Evolutionary conservation across 2,329 filamentous ascomycete genomes (phyloP), one percentile per base, ranked within the genome.

Genomic region (Fusarium sp.): DNA sequence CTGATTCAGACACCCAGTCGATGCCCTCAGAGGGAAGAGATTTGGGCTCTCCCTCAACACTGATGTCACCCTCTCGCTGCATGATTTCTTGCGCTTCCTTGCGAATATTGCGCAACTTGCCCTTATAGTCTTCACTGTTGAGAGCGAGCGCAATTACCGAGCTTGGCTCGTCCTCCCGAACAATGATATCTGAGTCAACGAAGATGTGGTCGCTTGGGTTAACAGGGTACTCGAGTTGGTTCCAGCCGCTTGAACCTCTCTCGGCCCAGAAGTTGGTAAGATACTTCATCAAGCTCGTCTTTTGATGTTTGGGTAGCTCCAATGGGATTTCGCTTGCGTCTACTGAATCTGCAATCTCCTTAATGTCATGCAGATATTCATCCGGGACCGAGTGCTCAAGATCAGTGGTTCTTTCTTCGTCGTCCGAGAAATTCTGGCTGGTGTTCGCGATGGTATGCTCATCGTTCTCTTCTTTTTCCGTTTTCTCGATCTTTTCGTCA

Each of bases 231-330:
- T 99, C 96, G 21, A 99, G 86, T 23, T 91, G 89, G 8, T 91
- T 88, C 96, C 96, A 99, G 39, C 95, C 94, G 78, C 94, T 98
- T 25, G 97, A 93, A 49, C 96, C 98, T 55, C 96, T 89, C 80
- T 99, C 97, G 4, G 96, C 97, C 96, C 96, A 99, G 79, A 99
- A 99, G 75, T 95, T 98, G 18, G 94, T 96, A 46, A 99, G 85
- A 83, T 98, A 94, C 77, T 97, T 97, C 88, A 99, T 91, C 70
- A 98, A 84, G 46, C 94, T 98, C 60, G 90, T 94, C 79, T 95
- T 96, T 77, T 98, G 93, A 76, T 98, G 93, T 75, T 93, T 97
- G 2, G 94, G 93, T 14, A 99, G 85, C 72, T 97, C 93, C 12
- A 92, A 80, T 1, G 87, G 85, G 25, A 89, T 85, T 54, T 90